Evolutionary conservation across 2,329 filamentous ascomycete genomes (phyloP).

Genomic region (Phaeosphaeriaceae sp.): DNA sequence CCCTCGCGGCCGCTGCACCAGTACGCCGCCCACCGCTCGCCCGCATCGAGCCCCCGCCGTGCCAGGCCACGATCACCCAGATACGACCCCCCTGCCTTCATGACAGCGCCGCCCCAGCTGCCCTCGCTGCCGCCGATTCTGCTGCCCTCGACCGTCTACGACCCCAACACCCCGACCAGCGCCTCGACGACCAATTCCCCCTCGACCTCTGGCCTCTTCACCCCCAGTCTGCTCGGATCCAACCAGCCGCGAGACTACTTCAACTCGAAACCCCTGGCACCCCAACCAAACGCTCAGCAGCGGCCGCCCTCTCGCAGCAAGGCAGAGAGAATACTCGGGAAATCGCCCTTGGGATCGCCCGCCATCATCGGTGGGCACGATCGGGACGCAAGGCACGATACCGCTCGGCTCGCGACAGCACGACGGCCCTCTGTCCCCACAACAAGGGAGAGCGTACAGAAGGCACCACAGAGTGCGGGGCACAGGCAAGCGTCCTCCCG

Average conservation of each 20-base stretch:
- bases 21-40: conserved; percentile 11
- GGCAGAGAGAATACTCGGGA: conserved; percentile 36
- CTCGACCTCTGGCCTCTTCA: conserved; percentile 45
- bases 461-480: conserved; percentile 27
- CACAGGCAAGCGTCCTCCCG: conserved; percentile 24
- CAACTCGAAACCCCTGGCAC: conserved; percentile 35
- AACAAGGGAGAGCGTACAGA: conserved; percentile 30
- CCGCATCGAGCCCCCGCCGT: conserved; percentile 47
- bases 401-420: conserved; percentile 29
- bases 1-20: conserved; percentile 35
- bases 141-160: conserved; percentile 47
- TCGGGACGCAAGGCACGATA: conserved; percentile 38
- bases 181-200: conserved; percentile 36
- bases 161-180: conserved; percentile 44
- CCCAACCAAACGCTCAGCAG: conserved; percentile 19
- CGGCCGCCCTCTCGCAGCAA: conserved; percentile 40
- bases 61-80: conserved; percentile 40
- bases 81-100: conserved; percentile 35
- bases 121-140: conserved; percentile 37
- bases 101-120: conserved; percentile 43
- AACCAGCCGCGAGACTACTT: conserved; percentile 49
- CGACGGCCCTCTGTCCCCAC: conserved; percentile 27
- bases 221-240: conserved; percentile 35
- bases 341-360: conserved; percentile 45
- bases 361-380: conserved; percentile 40